Conservation (phyloP, 2,329 filamentous ascomycete genomes). For the Neopestalotiopsis clavispora region DNA sequence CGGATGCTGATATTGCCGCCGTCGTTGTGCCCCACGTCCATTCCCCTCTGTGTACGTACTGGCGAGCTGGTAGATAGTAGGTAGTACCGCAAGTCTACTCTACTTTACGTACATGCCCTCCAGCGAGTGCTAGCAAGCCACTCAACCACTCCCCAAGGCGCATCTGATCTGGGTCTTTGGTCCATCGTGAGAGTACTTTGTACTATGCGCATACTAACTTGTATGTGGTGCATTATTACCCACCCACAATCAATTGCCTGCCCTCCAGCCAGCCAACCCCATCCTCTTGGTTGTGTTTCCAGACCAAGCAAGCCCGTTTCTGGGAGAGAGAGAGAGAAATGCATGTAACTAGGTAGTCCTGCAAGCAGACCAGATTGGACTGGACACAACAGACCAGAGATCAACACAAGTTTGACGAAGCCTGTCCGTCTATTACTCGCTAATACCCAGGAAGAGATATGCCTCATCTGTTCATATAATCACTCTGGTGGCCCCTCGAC, state of each 20-base stretch:
- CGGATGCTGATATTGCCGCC: constrained; percentile 10
- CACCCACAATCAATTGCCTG: not conserved
- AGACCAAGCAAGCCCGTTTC: constrained; percentile 1
- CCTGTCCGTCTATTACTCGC: constrained; percentile 8
- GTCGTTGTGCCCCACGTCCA: not conserved
- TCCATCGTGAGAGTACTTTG: not conserved
- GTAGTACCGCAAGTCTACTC: not conserved
- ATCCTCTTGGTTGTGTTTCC: not conserved
- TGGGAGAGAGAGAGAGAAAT: not conserved
- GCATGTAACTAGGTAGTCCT: constrained; percentile 11
- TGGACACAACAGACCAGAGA: constrained; percentile 6
- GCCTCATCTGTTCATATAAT: constrained; percentile 16
- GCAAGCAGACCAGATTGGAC: constrained; percentile 5
- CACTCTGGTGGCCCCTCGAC: not conserved
- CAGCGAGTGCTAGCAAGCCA: not conserved
- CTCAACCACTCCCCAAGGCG: not conserved
- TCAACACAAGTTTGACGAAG: constrained; percentile 14
- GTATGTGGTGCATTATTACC: not conserved
- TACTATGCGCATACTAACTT: not conserved
- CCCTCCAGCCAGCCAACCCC: not conserved
- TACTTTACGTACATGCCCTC: not conserved
- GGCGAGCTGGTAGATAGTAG: not conserved
- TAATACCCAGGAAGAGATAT: constrained; percentile 3
- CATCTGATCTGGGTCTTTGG: not conserved
- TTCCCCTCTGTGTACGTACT: not conserved